Evolutionary conservation across 345 rosid species (phyloP).

Genomic region (Laguncularia racemosa): DNA sequence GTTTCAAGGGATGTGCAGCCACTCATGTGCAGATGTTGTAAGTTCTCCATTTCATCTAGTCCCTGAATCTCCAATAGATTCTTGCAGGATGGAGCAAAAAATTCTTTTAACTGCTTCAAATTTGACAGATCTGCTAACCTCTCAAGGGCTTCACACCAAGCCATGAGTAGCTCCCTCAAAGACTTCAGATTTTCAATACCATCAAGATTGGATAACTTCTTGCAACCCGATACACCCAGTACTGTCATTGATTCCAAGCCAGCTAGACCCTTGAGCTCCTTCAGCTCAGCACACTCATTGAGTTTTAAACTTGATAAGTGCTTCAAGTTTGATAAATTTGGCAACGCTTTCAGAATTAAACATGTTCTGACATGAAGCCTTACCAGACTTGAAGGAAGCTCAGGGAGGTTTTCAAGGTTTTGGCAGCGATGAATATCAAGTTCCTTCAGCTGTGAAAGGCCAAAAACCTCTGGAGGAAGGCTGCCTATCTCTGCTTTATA

Average conservation of each 20-base stretch:
- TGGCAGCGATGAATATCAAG: not conserved
- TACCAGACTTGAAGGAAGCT: not conserved
- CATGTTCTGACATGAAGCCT: not conserved
- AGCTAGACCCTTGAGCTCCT: not conserved
- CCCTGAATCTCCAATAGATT: not conserved
- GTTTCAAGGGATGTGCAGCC: not conserved
- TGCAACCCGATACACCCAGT: not conserved
- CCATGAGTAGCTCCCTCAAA: not conserved
- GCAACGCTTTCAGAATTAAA: not conserved
- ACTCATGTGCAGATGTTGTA: not conserved
- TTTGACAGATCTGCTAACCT: not conserved
- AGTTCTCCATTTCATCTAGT: constrained; percentile 5
- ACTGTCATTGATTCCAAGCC: not conserved
- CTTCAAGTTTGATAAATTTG: constrained; percentile 4
- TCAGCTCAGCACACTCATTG: no score
- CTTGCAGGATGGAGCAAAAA: not conserved
- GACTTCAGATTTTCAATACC: not conserved
- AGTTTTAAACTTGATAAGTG: not conserved
- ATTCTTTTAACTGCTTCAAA: constrained; percentile 2
- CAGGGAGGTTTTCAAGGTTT: not conserved
- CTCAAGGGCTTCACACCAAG: not conserved
- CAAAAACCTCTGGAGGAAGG: no score
- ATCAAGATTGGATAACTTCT: constrained; percentile 4
- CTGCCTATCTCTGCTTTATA: no score
- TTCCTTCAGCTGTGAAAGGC: no score